Conservation (phyloP, 1,139 yeast genomes). For the Yamadazyma diospyri region DNA sequence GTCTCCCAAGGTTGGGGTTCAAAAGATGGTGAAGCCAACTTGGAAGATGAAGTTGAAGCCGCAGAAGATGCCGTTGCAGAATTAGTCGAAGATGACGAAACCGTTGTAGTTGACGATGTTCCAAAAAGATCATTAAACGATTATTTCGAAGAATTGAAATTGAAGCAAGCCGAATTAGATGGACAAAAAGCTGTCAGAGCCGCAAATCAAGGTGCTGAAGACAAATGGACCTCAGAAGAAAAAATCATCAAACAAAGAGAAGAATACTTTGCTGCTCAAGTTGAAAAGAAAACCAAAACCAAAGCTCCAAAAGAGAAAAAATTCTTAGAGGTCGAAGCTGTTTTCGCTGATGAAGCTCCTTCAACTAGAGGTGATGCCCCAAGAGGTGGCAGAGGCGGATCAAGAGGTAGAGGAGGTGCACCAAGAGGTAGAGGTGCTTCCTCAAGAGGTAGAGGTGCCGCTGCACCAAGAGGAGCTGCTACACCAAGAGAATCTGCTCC, state of each 20-base stretch:
- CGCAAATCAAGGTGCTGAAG: slow-evolving; percentile 60
- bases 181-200: slow-evolving; percentile 43
- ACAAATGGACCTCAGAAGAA: slow-evolving; percentile 62
- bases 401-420: slow-evolving; percentile 7
- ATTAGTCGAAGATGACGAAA: slow-evolving; percentile 34
- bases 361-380: slow-evolving; percentile 15
- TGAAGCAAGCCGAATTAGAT: slow-evolving; percentile 46
- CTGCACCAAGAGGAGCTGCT: slow-evolving; percentile 22
- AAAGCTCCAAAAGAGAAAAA: slow-evolving; percentile 70
- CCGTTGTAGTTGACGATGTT: slow-evolving; percentile 32
- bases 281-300: slow-evolving; percentile 55
- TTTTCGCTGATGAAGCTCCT: slow-evolving; percentile 51
- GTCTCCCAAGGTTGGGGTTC: slow-evolving; percentile 83
- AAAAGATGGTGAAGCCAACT: slow-evolving; percentile 50
- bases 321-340: slow-evolving; percentile 62
- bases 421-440: slow-evolving; percentile 17
- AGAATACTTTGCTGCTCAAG: slow-evolving; percentile 52
- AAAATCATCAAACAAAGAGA: slow-evolving; percentile 56
- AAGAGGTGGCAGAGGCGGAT: slow-evolving; percentile 9
- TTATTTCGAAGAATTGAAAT: slow-evolving; percentile 62
- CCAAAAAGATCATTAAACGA: slow-evolving; percentile 61
- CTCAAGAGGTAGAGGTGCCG: slow-evolving; percentile 17
- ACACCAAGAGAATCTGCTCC: slow-evolving; percentile 28
- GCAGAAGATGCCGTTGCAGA: slow-evolving; percentile 57
- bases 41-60: slow-evolving; percentile 62